phyloP scores from a whole-genome alignment of 2,329 filamentous ascomycete species.

The Aspergillus neoniger region DNA sequence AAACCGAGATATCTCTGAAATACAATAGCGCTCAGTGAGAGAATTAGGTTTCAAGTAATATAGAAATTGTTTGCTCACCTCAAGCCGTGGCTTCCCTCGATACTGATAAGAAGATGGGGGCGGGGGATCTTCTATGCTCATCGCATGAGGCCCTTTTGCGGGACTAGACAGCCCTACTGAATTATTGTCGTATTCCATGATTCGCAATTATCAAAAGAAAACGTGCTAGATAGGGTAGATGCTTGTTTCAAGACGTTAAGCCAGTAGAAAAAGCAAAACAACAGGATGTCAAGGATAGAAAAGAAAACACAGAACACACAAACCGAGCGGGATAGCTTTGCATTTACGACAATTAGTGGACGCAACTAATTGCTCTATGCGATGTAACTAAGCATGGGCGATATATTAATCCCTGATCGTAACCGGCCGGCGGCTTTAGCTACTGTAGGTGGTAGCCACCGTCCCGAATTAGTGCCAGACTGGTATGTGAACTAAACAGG shows the following conservation, averaged over 20 bases:
- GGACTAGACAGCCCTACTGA: neutral
- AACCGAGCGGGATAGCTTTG: neutral
- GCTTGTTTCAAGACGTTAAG: too few species aligned
- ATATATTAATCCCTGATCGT: neutral
- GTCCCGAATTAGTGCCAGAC: neutral
- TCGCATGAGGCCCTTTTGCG: neutral
- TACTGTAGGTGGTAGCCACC: neutral
- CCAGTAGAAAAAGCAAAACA: too few species aligned
- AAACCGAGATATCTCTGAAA: conserved; percentile 27
- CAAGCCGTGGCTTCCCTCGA: conserved; percentile 3
- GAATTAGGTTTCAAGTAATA: accelerated
- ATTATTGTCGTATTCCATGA: neutral
- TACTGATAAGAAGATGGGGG: neutral
- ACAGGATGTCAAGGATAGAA: too few species aligned
- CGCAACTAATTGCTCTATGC: neutral
- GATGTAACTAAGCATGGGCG: neutral
- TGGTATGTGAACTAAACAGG: neutral
- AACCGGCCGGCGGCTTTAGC: neutral
- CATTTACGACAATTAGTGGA: neutral
- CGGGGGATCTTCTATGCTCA: neutral
- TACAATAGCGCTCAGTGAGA: neutral
- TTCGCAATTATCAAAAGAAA: neutral
- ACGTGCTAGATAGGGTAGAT: neutral
- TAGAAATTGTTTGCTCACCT: neutral
- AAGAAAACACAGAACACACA: too few species aligned